Conservation (phyloP, 108 stramenopile species). For the Pseudonitzschia pungens region DNA sequence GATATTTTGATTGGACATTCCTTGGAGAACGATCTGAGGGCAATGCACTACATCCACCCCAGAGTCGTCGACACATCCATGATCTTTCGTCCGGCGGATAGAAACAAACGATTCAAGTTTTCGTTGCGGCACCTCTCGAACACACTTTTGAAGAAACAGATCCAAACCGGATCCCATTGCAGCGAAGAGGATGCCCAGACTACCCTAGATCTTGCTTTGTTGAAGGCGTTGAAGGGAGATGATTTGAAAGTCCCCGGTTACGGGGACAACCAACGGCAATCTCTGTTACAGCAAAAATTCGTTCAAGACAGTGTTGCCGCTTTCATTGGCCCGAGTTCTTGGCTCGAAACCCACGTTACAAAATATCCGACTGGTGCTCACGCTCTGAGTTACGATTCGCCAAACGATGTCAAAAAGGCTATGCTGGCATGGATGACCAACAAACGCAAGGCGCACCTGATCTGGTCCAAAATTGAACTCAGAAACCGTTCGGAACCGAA, state of each 20-base stretch:
- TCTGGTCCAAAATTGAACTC: slow-evolving; percentile 60
- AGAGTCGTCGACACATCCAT: slow-evolving; percentile 83
- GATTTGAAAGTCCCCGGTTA: slow-evolving; percentile 53
- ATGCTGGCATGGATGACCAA: slow-evolving; percentile 62
- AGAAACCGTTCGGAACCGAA: slow-evolving; percentile 19
- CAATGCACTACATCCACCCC: slow-evolving; percentile 69
- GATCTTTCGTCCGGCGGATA: slow-evolving; percentile 52
- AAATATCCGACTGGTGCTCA: slow-evolving; percentile 51
- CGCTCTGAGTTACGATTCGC: slow-evolving; percentile 57
- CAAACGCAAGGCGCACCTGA: slow-evolving; percentile 50
- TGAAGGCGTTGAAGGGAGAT: slow-evolving; percentile 57
- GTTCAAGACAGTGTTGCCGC: slow-evolving; percentile 45
- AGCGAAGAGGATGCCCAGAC: slow-evolving; percentile 79
- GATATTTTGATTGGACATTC: slow-evolving; percentile 92
- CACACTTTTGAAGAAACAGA: slow-evolving; percentile 55
- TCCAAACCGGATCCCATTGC: slow-evolving; percentile 73
- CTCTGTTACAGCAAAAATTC: slow-evolving; percentile 20
- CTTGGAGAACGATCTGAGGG: slow-evolving; percentile 88
- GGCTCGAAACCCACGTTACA: slow-evolving; percentile 62
- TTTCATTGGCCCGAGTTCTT: slow-evolving; percentile 62
- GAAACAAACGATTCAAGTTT: slow-evolving; percentile 64
- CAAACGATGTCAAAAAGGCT: slow-evolving; percentile 62
- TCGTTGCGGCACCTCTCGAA: slow-evolving; percentile 61
- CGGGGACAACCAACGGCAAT: slow-evolving; percentile 21
- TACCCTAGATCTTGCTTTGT: slow-evolving; percentile 63